Evolutionary conservation across 306 rosid genomes (phyloP), one percentile per base, ranked within the genome.

Genomic region (Trichosanthes cucumerina): DNA sequence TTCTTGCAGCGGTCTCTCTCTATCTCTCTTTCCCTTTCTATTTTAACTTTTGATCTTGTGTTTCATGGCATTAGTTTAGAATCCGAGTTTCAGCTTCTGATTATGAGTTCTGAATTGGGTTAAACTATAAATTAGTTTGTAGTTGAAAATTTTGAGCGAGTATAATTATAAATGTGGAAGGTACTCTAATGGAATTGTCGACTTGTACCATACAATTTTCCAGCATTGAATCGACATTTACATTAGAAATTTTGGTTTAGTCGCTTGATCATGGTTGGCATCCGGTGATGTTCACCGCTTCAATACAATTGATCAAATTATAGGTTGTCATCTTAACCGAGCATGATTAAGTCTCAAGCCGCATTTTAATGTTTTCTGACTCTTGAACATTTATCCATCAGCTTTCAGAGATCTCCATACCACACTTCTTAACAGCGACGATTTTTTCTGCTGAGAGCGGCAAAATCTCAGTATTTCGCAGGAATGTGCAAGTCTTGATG

Each of bases 351-450:
- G 57, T 70, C 24, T 71, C 21, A 6, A 46, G 23, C 23, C 15
- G 14, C 24, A 15, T 41, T 31, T 69, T 3, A 15, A 19, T 34
- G 52, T 53, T 21, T 80, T 52, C 63, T 26, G 31, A 77, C 54
- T 21, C 14, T 39, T 21, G 70, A 41, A 19, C 10, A 43, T 36
- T 82, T 77, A 26, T 53, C 66, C 73, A 79, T 82, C 92, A 95
- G 97, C 88, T 92, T 80, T 88, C 98, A 65, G 96, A 95, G 90
- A 89, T 92, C 84, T 80, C 92, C 0, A 89, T 95, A 70, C 97
- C 98, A 26, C 98, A 95, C 87, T 95, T 77, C 81, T 81, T 92
- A 89, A 95, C 98, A 24, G 98, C 97, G 9, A 86, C 93, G 5
- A 92, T 95, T 12, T 95, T 95, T 80, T 77, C 96, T 7, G 97